Base-by-base conservation (phyloP, 805 yeast genomes). In the Ogataea thermomethanolica region DNA sequence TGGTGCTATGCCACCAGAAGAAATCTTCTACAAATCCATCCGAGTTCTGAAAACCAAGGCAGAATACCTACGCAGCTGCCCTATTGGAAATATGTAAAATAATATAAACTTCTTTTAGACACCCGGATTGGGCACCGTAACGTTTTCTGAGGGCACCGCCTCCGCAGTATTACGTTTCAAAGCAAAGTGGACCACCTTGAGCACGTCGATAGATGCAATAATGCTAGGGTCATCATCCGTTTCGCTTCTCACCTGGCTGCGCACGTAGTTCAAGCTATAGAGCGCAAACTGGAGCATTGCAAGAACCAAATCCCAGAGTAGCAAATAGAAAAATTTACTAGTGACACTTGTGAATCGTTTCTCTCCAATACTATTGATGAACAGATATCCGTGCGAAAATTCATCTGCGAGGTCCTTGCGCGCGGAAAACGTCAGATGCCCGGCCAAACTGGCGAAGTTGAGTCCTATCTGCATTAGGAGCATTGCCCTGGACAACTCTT, bases 1-100 rank as follows among this genome's bases (percentile, higher is more conserved):
- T 2, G 98, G 99, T 28, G 96, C 97, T 29, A 90, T 93, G 96
- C 71, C 88, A 11, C 96, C 99, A 15, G 96, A 87, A 55, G 98
- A 91, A 67, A 88, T 93, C 39, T 93, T 93, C 66, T 79, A 88
- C 68, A 93, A 91, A 64, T 79, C 91, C 45, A 84, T 93, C 36
- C 76, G 91, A 61, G 81, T 89, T 39, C 73, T 93, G 61, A 85
- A 80, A 65, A 82, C 83, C 59, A 93, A 93, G 69, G 90, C 86
- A 25, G 86, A 81, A 49, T 83, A 81, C 59, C 70, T 85, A 63
- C 79, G 84, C 60, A 78, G 70, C 57, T 85, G 93, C 64, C 91
- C 93, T 35, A 83, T 85, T 45, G 76, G 80, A 31, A 61, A 61
- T 47, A 42, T 62, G 35, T 38, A 38, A 33, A 21, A 13, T 31